phyloP scores from a whole-genome alignment of 1,284 basidiomycete species.

The Tylopilus orsonianus region DNA sequence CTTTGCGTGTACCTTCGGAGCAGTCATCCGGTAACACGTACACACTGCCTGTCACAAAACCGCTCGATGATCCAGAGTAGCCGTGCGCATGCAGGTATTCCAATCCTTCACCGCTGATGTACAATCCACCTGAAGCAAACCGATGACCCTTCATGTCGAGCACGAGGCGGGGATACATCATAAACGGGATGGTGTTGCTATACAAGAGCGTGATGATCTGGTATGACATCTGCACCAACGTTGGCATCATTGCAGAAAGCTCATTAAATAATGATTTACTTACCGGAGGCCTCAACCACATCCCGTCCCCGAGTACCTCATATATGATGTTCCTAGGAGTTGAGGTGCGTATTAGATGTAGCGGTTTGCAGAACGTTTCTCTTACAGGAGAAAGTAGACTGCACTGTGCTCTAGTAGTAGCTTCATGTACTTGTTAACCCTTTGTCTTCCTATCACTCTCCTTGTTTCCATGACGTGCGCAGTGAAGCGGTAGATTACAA shows the following conservation, averaged over 20 bases:
- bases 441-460: slow-evolving; percentile 1
- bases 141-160: not conserved
- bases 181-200: not conserved
- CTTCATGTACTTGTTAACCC: slow-evolving; percentile 12
- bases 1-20: too few species aligned
- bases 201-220: not conserved
- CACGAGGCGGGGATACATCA: not conserved
- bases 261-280: not conserved
- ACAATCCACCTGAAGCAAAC: not conserved
- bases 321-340: slow-evolving; percentile 3
- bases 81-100: not conserved
- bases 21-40: not conserved
- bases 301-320: not conserved
- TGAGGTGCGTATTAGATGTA: not conserved
- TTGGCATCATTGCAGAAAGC: not conserved
- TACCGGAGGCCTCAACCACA: not conserved
- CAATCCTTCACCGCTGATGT: not conserved
- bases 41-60: not conserved
- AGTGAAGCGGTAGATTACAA: slow-evolving; percentile 9
- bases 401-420: slow-evolving; percentile 9
- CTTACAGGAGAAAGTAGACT: slow-evolving; percentile 18
- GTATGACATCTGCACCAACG: not conserved
- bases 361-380: not conserved
- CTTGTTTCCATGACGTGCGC: slow-evolving; percentile 4
- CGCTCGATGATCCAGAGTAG: not conserved